A percentile compares a stretch with the other conserved stretches of the same genome.
These are phyloP conservation scores for Lycium barbarum DNA, from an alignment of 257 asterid species.

Conservation along the genomic window DNA sequence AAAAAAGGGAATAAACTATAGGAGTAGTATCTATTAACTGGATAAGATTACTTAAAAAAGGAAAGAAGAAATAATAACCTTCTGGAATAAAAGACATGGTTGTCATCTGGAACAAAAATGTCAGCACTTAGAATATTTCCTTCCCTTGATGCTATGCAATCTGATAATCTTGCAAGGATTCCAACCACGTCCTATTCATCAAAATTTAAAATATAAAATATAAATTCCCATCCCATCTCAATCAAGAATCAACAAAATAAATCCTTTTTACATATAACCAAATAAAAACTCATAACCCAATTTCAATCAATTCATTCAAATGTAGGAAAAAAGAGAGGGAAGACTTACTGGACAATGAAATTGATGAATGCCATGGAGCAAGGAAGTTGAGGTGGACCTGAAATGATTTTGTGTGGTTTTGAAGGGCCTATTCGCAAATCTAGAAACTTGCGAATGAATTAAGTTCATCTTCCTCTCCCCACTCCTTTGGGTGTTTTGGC, in stretches of 20 bases:
- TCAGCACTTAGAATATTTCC: constrained; percentile 93
- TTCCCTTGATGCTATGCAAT: constrained; percentile 89
- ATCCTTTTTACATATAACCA: not conserved
- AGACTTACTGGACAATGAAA: constrained; percentile 32
- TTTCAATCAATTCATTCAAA: not conserved
- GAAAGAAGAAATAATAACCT: constrained; percentile 51
- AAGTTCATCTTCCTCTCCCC: constrained; percentile 26
- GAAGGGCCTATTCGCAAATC: constrained; percentile 24
- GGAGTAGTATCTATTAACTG: too few species aligned
- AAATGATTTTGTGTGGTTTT: not conserved
- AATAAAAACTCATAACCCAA: not conserved
- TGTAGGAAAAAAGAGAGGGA: not conserved
- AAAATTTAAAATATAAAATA: not conserved
- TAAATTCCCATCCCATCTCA: not conserved
- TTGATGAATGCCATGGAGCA: constrained; percentile 29
- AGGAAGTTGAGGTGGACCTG: constrained; percentile 16
- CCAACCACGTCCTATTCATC: constrained; percentile 81
- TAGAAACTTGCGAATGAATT: not conserved
- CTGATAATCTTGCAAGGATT: constrained; percentile 85
- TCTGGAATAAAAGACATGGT: constrained; percentile 84
- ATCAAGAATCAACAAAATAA: not conserved
- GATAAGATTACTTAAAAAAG: not conserved
- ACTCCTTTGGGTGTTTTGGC: not conserved
- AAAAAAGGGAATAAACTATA: not conserved
- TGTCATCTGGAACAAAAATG: constrained; percentile 85